These are phyloP conservation scores for Lepidium aucheri DNA, from an alignment of 345 rosid species.

Conservation along the genomic window DNA sequence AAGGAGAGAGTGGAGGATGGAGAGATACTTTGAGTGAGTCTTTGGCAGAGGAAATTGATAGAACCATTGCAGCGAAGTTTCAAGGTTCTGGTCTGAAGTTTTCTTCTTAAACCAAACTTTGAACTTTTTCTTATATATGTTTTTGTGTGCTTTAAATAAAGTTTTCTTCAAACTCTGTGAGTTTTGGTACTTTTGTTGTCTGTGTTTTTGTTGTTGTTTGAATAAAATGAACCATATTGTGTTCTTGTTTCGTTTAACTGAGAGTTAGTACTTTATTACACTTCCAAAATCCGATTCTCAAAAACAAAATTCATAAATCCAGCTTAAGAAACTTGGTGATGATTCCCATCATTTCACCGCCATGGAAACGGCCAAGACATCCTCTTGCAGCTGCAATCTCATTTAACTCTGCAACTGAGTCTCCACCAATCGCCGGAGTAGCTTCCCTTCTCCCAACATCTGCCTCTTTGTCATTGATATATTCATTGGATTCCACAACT, in stretches of 20 bases:
- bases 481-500: constrained; percentile 34
- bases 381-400: constrained; percentile 91
- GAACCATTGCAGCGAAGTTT: constrained; percentile 2
- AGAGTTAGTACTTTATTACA: constrained; percentile 4
- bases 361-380: constrained; percentile 88
- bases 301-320: background rate
- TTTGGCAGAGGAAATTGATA: background rate
- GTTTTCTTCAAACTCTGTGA: background rate
- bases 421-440: constrained; percentile 41
- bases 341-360: constrained; percentile 40
- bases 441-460: background rate
- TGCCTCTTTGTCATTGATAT: background rate
- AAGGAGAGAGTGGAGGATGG: constrained; percentile 31
- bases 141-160: background rate
- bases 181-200: background rate
- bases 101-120: constrained; percentile 1
- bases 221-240: background rate
- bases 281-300: background rate
- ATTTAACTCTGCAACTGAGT: constrained; percentile 62
- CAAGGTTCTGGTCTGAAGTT: background rate
- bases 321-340: constrained; percentile 25
- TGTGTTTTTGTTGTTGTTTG: background rate
- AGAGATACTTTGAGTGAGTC: constrained; percentile 21
- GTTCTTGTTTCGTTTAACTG: background rate
- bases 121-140: background rate